Conservation (phyloP, 768 basidiomycete species). For the Pleurotus cornucopiae region DNA sequence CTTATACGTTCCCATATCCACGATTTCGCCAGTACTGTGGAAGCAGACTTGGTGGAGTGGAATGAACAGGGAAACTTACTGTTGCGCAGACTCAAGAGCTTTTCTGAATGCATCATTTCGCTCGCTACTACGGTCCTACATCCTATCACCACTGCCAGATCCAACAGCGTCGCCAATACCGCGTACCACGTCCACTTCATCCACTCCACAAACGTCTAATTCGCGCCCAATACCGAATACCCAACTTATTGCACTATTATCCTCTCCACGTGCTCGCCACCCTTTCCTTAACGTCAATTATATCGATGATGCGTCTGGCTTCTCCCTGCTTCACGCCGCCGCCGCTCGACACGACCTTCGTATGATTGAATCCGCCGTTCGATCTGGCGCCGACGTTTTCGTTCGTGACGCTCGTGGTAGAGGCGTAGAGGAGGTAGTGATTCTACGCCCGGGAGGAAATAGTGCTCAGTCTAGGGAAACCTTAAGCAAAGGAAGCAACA, state of each 20-base stretch:
- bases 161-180: constrained; percentile 14
- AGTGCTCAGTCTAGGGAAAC: constrained; percentile 1
- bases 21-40: neutral
- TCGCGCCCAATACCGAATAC: constrained; percentile 25
- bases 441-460: neutral
- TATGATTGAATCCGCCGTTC: constrained; percentile 78
- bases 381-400: constrained; percentile 87
- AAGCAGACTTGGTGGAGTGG: neutral
- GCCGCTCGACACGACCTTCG: constrained; percentile 75
- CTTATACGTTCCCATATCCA: neutral
- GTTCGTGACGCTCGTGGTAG: constrained; percentile 71
- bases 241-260: constrained; percentile 53
- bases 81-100: constrained; percentile 64
- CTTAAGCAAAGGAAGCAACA: constrained; percentile 7
- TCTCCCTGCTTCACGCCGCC: constrained; percentile 83
- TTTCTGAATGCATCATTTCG: constrained; percentile 73
- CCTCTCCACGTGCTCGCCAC: constrained; percentile 62
- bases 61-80: neutral
- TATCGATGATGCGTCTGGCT: constrained; percentile 74
- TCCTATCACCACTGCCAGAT: constrained; percentile 46
- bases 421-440: constrained; percentile 4
- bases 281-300: constrained; percentile 65
- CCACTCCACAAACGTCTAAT: constrained; percentile 16
- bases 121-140: constrained; percentile 68
- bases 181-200: constrained; percentile 11